Conservation (phyloP, 805 yeast genomes). For the Metschnikowia orientalis region DNA sequence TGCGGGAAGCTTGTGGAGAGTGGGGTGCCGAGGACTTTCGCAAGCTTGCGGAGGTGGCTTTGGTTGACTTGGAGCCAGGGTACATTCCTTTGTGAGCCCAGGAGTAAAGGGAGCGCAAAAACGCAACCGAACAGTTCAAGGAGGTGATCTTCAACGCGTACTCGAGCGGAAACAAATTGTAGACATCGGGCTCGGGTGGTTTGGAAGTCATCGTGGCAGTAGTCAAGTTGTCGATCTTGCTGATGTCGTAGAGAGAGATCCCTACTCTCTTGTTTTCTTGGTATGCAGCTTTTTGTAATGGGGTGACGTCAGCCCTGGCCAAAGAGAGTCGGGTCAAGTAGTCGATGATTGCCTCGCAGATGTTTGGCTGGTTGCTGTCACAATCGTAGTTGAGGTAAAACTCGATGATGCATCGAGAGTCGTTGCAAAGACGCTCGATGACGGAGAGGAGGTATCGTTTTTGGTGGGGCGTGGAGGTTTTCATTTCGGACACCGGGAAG, state of each 20-base stretch:
- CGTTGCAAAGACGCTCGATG: conserved; percentile 77
- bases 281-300: conserved; percentile 54
- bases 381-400: conserved; percentile 94
- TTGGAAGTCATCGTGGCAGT: conserved; percentile 57
- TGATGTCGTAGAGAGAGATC: conserved; percentile 67
- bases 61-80: conserved; percentile 4
- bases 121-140: conserved; percentile 73
- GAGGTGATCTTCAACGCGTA: conserved; percentile 82
- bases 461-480: conserved; percentile 88
- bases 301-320: conserved; percentile 66
- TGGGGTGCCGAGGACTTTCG: conserved; percentile 1
- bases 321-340: conserved; percentile 70
- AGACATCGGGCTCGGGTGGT: conserved; percentile 54
- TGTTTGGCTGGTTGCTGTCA: conserved; percentile 72
- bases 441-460: conserved; percentile 79
- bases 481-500: conserved; percentile 90
- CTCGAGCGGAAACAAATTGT: conserved; percentile 61
- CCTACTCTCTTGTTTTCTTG: conserved; percentile 44
- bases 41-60: conserved; percentile 13
- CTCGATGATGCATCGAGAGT: conserved; percentile 88
- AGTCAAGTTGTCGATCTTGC: conserved; percentile 71
- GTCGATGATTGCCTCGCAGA: conserved; percentile 79
- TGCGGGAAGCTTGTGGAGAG: conserved; percentile 22
- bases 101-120: conserved; percentile 71
- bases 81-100: conserved; percentile 73